A percentile compares a stretch with the other conserved stretches of the same genome.
These are phyloP conservation scores for Chalciporus chontae DNA, from an alignment of 768 basidiomycete species.

Conservation along the genomic window DNA sequence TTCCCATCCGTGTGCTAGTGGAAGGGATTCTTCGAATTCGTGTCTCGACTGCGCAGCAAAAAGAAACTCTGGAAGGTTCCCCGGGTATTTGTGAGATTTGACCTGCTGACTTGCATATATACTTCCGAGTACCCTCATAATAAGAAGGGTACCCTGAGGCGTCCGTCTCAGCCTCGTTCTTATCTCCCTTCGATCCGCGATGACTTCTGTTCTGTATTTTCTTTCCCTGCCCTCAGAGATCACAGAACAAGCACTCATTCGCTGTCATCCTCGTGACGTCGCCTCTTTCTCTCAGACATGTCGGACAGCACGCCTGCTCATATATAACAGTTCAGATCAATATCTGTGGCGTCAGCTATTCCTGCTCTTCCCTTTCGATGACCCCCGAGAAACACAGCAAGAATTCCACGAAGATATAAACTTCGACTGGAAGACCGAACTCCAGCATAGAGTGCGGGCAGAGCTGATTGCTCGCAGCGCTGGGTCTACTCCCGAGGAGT, in stretches of 20 bases:
- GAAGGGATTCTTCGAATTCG: no score
- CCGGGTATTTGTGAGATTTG: background rate
- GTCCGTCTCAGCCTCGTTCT: background rate
- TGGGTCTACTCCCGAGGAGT: conserved; percentile 25
- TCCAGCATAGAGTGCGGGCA: conserved; percentile 42
- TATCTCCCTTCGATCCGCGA: conserved; percentile 4
- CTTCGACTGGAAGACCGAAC: conserved; percentile 35
- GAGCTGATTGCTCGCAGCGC: conserved; percentile 27
- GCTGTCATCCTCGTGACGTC: conserved; percentile 56
- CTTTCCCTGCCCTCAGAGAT: conserved; percentile 47
- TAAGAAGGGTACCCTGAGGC: background rate
- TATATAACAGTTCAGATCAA: conserved; percentile 49
- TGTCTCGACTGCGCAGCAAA: no score
- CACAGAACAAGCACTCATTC: conserved; percentile 51
- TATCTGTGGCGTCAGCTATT: conserved; percentile 71
- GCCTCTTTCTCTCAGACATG: conserved; percentile 58
- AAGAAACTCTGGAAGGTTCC: background rate
- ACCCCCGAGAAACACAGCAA: conserved; percentile 43
- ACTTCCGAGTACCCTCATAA: background rate
- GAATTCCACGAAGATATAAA: conserved; percentile 9
- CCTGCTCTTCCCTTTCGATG: conserved; percentile 57
- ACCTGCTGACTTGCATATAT: background rate
- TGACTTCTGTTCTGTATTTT: conserved; percentile 10
- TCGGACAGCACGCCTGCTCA: conserved; percentile 42
- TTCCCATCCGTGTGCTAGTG: no score